Conservation (phyloP, 2,329 filamentous ascomycete genomes). For the Fusarium robinianum region DNA sequence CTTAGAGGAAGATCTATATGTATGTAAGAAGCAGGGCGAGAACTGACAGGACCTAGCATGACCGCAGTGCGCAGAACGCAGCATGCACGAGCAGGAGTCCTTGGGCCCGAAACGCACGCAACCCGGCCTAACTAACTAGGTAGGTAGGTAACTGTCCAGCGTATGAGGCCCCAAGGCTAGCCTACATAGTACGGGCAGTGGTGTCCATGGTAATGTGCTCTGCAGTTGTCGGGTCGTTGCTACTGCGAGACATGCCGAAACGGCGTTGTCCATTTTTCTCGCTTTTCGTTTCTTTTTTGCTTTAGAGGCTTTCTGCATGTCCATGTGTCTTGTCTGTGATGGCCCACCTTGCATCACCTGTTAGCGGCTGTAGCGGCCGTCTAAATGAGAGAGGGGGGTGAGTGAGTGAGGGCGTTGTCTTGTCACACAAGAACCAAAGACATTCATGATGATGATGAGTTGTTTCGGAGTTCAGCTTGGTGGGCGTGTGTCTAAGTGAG, state of each 20-base stretch:
- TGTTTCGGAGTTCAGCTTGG: too few relatives aligned
- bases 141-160: too few relatives aligned
- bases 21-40: conserved; percentile 9
- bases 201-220: neutral
- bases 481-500: too few relatives aligned
- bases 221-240: too few relatives aligned
- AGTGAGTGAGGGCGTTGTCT: conserved; percentile 3
- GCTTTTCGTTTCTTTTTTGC: neutral
- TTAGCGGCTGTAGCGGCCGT: conserved; percentile 25
- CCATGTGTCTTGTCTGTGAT: conserved; percentile 28
- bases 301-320: conserved; percentile 2
- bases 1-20: conserved; percentile 2
- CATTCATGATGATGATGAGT: too few relatives aligned
- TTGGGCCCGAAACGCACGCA: too few relatives aligned
- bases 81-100: conserved; percentile 4
- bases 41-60: conserved; percentile 17
- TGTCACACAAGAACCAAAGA: too few relatives aligned
- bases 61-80: too few relatives aligned
- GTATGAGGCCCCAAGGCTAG: too few relatives aligned
- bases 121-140: too few relatives aligned
- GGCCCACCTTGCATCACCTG: conserved; percentile 21
- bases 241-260: too few relatives aligned
- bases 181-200: too few relatives aligned
- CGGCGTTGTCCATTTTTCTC: neutral
- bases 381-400: conserved; percentile 8